Conservation (phyloP, 2,329 filamentous ascomycete genomes). For the Pestalotiopsis sp. region DNA sequence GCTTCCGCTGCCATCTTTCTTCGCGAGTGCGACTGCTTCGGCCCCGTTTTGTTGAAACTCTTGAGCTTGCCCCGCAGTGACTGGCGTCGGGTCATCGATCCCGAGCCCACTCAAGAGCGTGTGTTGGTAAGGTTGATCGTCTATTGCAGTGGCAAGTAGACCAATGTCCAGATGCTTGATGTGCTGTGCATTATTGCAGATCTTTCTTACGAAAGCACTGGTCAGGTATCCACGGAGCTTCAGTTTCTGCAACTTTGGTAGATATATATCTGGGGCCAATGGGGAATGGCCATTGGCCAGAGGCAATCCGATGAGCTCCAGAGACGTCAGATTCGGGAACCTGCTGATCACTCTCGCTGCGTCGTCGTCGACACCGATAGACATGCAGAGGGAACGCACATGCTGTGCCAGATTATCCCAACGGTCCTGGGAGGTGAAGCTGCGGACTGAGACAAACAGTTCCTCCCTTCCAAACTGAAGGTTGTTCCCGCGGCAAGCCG, state of each 20-base stretch:
- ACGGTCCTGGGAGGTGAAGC: neutral
- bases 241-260: slow-evolving; percentile 7
- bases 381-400: slow-evolving; percentile 14
- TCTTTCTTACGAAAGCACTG: slow-evolving; percentile 5
- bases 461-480: slow-evolving; percentile 8
- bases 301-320: slow-evolving; percentile 10
- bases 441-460: neutral
- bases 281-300: neutral
- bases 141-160: slow-evolving; percentile 1
- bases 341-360: neutral
- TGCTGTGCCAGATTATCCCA: slow-evolving; percentile 3
- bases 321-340: slow-evolving; percentile 6
- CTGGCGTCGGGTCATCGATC: neutral
- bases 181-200: slow-evolving; percentile 7
- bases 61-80: neutral
- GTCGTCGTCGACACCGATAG: slow-evolving; percentile 8
- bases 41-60: neutral
- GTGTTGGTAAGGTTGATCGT: neutral
- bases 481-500: neutral
- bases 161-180: slow-evolving; percentile 12
- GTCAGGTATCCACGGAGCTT: slow-evolving; percentile 14
- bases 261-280: neutral
- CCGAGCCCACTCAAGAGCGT: neutral
- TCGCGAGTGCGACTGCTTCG: neutral
- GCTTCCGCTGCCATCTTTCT: neutral